phyloP scores from a whole-genome alignment of 495 filamentous ascomycete species.

The Xylaria castorea region DNA sequence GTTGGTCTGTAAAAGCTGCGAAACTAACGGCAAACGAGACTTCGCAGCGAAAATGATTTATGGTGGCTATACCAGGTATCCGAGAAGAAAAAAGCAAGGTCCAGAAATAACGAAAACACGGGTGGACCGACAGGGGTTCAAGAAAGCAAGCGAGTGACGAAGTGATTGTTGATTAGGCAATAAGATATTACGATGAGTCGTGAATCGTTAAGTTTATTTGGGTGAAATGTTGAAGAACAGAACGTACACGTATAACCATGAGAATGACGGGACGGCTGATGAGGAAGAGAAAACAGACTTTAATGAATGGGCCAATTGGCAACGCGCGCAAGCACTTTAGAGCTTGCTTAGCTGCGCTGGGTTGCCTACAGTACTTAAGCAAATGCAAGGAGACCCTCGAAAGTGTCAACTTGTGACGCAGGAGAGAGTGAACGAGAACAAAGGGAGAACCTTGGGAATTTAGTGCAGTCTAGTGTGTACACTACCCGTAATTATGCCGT shows the following conservation, averaged over 20 bases:
- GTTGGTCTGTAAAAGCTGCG: not conserved
- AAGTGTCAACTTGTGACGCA: not conserved
- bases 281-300: not conserved
- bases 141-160: not conserved
- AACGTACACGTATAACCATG: not conserved
- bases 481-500: not conserved
- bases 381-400: constrained; percentile 10
- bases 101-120: not conserved
- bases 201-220: not conserved
- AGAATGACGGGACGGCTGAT: not conserved
- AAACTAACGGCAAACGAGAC: constrained; percentile 3
- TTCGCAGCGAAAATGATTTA: not conserved
- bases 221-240: not conserved
- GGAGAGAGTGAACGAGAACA: not conserved
- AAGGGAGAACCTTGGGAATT: not conserved
- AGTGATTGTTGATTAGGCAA: constrained; percentile 17
- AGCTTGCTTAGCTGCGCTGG: constrained; percentile 4
- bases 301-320: constrained; percentile 8
- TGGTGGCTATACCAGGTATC: not conserved
- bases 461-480: not conserved
- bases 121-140: not conserved
- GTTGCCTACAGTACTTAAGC: not conserved
- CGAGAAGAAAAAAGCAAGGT: not conserved
- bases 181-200: not conserved
- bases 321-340: constrained; percentile 1